phyloP scores from a whole-genome alignment of 2,329 filamentous ascomycete genomes.

The Endothia cerciana region DNA sequence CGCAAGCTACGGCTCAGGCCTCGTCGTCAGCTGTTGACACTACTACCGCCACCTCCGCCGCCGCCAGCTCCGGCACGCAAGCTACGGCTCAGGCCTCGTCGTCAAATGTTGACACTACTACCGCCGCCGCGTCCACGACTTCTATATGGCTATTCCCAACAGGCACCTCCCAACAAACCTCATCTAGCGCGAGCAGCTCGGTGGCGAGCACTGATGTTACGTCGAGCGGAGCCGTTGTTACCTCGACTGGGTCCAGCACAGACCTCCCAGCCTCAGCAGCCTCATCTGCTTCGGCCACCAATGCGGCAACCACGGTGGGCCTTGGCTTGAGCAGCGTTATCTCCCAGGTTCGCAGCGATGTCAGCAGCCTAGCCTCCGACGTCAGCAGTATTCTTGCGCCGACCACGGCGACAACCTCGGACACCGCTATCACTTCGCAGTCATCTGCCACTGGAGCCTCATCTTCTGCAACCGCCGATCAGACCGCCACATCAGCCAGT shows the following conservation, averaged over 20 bases:
- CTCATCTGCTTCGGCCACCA: not conserved
- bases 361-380: slow-evolving; percentile 25
- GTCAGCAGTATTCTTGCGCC: slow-evolving; percentile 24
- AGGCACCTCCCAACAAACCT: slow-evolving; percentile 8
- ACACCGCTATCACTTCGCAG: slow-evolving; percentile 18
- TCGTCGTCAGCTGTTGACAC: not conserved
- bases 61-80: too few species aligned
- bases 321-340: slow-evolving; percentile 15
- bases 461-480: not conserved
- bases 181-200: slow-evolving; percentile 10
- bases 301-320: slow-evolving; percentile 32
- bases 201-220: slow-evolving; percentile 13
- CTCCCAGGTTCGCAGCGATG: slow-evolving; percentile 16
- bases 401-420: slow-evolving; percentile 28
- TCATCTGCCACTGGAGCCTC: too few species aligned
- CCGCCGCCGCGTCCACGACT: not conserved
- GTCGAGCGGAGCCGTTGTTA: slow-evolving; percentile 4
- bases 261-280: slow-evolving; percentile 4
- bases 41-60: not conserved
- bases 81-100: too few species aligned
- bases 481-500: not conserved
- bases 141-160: slow-evolving; percentile 17
- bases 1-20: too few species aligned
- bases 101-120: not conserved
- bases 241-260: not conserved